phyloP scores from a whole-genome alignment of 1,284 basidiomycete genomes.

The Cryptococcus wingfieldii region DNA sequence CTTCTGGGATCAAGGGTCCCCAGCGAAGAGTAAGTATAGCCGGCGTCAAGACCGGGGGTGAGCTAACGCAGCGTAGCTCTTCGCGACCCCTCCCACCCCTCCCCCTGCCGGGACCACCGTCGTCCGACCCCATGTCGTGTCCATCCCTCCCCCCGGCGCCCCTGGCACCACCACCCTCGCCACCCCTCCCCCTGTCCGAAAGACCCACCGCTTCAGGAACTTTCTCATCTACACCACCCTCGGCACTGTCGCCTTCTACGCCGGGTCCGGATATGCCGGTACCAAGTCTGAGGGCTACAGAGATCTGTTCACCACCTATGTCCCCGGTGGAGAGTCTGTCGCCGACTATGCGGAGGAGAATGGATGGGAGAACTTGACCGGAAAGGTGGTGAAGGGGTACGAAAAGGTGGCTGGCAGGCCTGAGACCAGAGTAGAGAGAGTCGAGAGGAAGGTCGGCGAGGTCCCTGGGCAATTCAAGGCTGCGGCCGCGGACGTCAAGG shows the following conservation, averaged over 20 bases:
- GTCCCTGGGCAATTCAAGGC: conserved; percentile 55
- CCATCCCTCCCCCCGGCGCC: conserved; percentile 11
- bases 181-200: conserved; percentile 24
- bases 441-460: conserved; percentile 45
- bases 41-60: neutral
- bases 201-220: conserved; percentile 37
- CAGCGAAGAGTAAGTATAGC: conserved; percentile 34
- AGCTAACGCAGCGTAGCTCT: conserved; percentile 14
- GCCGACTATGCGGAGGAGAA: conserved; percentile 74
- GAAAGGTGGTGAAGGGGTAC: conserved; percentile 53
- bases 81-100: conserved; percentile 26
- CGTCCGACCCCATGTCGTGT: conserved; percentile 22
- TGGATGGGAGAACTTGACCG: conserved; percentile 64
- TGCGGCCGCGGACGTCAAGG: conserved; percentile 44
- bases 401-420: conserved; percentile 42
- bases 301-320: conserved; percentile 53
- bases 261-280: conserved; percentile 47
- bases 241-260: conserved; percentile 50
- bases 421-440: conserved; percentile 34
- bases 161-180: conserved; percentile 24
- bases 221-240: conserved; percentile 49
- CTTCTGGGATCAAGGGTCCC: conserved; percentile 8
- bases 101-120: conserved; percentile 19
- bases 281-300: conserved; percentile 50
- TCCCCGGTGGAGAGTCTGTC: conserved; percentile 62